Evolutionary conservation across 1,284 basidiomycete species (phyloP).

Genomic region (Fomitopsis betulina): DNA sequence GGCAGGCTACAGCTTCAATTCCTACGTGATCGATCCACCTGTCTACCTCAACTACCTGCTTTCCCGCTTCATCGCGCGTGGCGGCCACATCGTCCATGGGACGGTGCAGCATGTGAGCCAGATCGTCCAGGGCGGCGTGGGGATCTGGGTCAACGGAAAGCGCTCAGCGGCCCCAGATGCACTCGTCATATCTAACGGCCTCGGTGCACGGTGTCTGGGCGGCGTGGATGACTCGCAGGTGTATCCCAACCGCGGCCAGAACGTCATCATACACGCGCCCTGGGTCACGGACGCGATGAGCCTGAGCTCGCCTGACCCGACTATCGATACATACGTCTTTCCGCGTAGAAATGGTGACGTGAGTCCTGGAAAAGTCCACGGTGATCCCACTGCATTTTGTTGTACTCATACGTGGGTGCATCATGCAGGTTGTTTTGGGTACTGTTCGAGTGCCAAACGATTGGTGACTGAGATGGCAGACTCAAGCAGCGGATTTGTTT

Average conservation of each 20-base stretch:
- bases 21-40: conserved; percentile 65
- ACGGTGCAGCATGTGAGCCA: conserved; percentile 62
- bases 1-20: conserved; percentile 54
- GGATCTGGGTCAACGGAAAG: conserved; percentile 30
- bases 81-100: conserved; percentile 55
- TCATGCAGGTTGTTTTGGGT: conserved; percentile 55
- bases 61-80: conserved; percentile 52
- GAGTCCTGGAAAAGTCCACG: conserved; percentile 18
- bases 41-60: conserved; percentile 68
- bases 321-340: conserved; percentile 65
- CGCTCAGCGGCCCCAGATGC: conserved; percentile 33
- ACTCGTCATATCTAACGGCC: conserved; percentile 64
- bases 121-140: conserved; percentile 56
- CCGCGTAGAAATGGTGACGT: conserved; percentile 59
- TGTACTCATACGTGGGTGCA: neutral
- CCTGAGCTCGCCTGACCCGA: conserved; percentile 40
- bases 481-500: no score
- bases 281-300: conserved; percentile 62
- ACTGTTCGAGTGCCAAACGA: conserved; percentile 59
- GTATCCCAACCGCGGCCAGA: conserved; percentile 50
- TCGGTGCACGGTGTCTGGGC: conserved; percentile 43
- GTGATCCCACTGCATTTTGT: neutral
- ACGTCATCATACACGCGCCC: conserved; percentile 43
- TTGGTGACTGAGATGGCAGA: conserved; percentile 39
- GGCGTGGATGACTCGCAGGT: conserved; percentile 44